Percentiles rank a stretch among this genome's conserved stretches.
These are phyloP conservation scores for Penicillium roqueforti DNA, from an alignment of 495 filamentous ascomycete species.

Conservation along the genomic window DNA sequence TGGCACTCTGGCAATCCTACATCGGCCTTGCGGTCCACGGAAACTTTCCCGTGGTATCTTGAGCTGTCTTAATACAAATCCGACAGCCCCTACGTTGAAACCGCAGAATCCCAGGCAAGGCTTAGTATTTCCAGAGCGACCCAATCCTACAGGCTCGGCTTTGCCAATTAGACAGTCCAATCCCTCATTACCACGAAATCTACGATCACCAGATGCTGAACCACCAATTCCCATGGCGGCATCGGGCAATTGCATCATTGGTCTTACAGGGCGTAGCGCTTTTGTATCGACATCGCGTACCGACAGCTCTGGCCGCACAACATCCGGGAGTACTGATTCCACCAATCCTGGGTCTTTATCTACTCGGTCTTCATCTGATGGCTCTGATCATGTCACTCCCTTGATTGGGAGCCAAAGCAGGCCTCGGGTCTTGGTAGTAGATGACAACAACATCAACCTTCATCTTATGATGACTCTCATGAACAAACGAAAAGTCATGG, in stretches of 20 bases:
- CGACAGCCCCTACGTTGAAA: not conserved
- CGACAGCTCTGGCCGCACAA: not conserved
- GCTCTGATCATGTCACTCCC: not conserved
- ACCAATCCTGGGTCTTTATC: not conserved
- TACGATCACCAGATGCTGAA: not conserved
- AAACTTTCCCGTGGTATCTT: constrained; percentile 54
- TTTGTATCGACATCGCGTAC: not conserved
- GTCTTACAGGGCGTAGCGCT: not conserved
- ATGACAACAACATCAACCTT: constrained; percentile 74
- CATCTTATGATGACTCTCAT: constrained; percentile 60
- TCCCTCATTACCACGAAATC: not conserved
- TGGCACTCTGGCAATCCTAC: constrained; percentile 34
- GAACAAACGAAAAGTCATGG: constrained; percentile 41
- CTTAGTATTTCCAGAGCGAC: not conserved
- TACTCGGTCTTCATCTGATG: not conserved
- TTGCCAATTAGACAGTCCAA: not conserved
- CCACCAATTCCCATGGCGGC: not conserved
- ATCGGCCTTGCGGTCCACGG: constrained; percentile 53
- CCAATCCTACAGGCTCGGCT: not conserved
- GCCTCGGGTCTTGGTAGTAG: constrained; percentile 56
- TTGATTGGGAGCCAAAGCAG: not conserved
- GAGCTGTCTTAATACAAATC: constrained; percentile 18
- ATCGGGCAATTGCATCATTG: not conserved
- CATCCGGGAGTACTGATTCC: not conserved
- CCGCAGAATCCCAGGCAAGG: not conserved